Evolutionary conservation across 129 eudicot species (phyloP), one percentile per base, ranked within the genome.

Genomic region (Solidago caesia): DNA sequence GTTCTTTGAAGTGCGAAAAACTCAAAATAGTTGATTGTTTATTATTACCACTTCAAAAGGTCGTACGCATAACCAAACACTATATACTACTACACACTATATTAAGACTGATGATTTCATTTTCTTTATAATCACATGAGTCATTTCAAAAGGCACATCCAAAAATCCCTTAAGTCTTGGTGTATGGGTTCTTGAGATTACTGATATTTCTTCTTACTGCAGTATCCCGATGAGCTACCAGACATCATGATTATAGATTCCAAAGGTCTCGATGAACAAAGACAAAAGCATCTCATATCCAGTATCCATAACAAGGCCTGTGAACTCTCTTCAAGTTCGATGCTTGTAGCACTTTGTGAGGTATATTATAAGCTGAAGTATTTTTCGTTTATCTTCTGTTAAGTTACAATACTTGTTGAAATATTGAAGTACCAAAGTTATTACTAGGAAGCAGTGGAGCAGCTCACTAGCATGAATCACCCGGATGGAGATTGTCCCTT

Each of bases 261-360:
- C 58, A 92, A 92, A 75, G 97, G 97, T 74, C 94, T 92, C 57
- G 97, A 92, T 85, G 89, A 84, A 71, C 77, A 84, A 70, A 89
- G 96, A 67, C 85, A 81, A 77, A 87, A 78, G 42, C 78, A 82
- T 78, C 83, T 89, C 57, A 51, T 84, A 62, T 39, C 77, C 52
- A 67, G 80, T 74, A 74, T 92, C 29, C 79, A 71, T 52, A 77
- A 83, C 63, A 87, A 82, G 82, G 97, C 89, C 57, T 41, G 53
- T 74, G 94, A 92, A 82, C 88, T 92, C 73, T 76, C 88, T 71
- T 89, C 97, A 4, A 87, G 70, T 64, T 81, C 76, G 39, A 92
- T 92, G 97, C 88, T 92, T 61, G 89, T 92, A 62, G 91, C 97
- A 13, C 91, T 92, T 76, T 92, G 96, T 57, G 97, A 92, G 97